Evolutionary conservation across 202 grass and related monocot genomes (phyloP).

Genomic region (Carex arenaria): DNA sequence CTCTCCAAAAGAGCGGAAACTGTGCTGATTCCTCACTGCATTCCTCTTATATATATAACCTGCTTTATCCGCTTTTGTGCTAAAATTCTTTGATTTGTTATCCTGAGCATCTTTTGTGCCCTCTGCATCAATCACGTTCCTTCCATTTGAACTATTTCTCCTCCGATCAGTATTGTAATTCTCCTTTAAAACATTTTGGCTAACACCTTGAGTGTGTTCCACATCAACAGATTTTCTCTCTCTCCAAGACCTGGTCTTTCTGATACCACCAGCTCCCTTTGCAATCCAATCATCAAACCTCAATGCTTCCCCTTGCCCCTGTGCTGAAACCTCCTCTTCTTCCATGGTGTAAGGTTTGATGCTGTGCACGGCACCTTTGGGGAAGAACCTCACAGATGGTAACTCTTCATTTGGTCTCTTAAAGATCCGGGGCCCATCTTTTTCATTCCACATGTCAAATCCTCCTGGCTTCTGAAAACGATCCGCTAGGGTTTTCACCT

Average conservation of each 20-base stretch:
- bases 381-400: constrained; percentile 78
- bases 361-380: constrained; percentile 64
- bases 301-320: neutral
- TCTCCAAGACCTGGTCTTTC: constrained; percentile 26
- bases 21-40: neutral
- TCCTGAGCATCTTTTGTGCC: neutral
- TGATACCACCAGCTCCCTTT: constrained; percentile 18
- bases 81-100: neutral
- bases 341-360: constrained; percentile 41
- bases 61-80: neutral
- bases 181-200: constrained; percentile 23
- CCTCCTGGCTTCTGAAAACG: constrained; percentile 82
- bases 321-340: neutral
- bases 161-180: neutral
- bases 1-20: neutral
- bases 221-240: neutral
- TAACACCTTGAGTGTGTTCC: constrained; percentile 28
- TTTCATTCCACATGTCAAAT: constrained; percentile 95
- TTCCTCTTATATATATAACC: neutral
- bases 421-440: constrained; percentile 77
- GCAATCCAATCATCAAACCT: neutral
- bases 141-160: constrained; percentile 5
- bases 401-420: constrained; percentile 34
- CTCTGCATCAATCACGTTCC: constrained; percentile 1
- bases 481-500: constrained; percentile 83